Conservation (phyloP, 768 basidiomycete species). For the Boletellus ananas region DNA sequence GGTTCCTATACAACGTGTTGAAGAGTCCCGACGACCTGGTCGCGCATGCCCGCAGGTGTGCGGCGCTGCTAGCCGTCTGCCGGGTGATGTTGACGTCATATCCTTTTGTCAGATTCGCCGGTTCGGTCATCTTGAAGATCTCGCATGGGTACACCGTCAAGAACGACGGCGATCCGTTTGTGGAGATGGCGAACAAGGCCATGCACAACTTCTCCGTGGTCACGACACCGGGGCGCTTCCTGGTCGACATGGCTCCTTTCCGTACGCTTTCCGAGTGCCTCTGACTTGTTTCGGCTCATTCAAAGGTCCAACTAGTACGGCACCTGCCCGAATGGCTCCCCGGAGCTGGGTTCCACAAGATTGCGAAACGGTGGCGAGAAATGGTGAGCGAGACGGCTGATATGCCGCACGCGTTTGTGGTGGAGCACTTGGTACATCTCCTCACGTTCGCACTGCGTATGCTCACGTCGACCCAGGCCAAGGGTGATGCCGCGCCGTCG, state of each 20-base stretch:
- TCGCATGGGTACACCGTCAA: constrained; percentile 34
- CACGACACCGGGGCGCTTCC: constrained; percentile 6
- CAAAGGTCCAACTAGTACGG: background rate
- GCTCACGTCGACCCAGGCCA: background rate
- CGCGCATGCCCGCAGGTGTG: constrained; percentile 11
- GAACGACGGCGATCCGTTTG: constrained; percentile 30
- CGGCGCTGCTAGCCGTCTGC: background rate
- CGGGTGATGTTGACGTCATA: background rate
- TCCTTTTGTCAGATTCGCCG: constrained; percentile 23
- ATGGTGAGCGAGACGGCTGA: background rate
- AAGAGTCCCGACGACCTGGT: constrained; percentile 1
- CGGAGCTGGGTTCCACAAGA: constrained; percentile 17
- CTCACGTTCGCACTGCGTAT: background rate
- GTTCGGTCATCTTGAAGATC: background rate
- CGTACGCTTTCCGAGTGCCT: constrained; percentile 1
- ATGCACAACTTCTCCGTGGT: constrained; percentile 11
- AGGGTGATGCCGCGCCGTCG: constrained; percentile 9
- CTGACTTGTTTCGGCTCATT: background rate
- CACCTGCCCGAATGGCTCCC: constrained; percentile 23
- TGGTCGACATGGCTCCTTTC: constrained; percentile 8
- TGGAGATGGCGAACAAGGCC: constrained; percentile 25
- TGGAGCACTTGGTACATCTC: constrained; percentile 13
- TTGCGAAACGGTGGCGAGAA: constrained; percentile 4
- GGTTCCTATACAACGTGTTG: constrained; percentile 3
- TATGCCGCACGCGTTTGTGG: constrained; percentile 5